phyloP scores from a whole-genome alignment of 2,329 filamentous ascomycete genomes.

The Xenoacremonium recifei region DNA sequence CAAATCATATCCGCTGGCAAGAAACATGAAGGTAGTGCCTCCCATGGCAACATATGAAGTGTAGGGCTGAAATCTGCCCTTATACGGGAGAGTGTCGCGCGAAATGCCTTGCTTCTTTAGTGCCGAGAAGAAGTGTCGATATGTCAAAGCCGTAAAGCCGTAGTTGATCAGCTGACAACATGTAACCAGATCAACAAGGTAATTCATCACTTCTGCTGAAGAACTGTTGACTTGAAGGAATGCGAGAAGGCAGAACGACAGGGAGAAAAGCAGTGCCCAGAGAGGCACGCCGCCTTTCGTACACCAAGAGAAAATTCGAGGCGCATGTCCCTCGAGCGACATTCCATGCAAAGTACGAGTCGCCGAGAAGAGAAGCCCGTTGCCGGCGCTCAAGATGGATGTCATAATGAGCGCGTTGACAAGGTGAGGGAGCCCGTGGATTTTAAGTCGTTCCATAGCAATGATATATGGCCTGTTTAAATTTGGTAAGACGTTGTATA shows the following conservation, averaged over 20 bases:
- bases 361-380: conserved; percentile 50
- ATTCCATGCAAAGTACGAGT: conserved; percentile 8
- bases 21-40: conserved; percentile 11
- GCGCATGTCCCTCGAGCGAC: conserved; percentile 48
- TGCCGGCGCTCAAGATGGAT: conserved; percentile 52
- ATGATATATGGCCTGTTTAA: conserved; percentile 4
- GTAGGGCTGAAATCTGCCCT: conserved; percentile 12
- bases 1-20: conserved; percentile 10
- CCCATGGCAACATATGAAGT: conserved; percentile 13
- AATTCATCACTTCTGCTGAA: conserved; percentile 12
- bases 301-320: conserved; percentile 7
- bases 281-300: conserved; percentile 7
- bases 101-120: conserved; percentile 8
- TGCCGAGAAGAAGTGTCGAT: conserved; percentile 12
- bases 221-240: conserved; percentile 11
- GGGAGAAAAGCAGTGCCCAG: conserved; percentile 7
- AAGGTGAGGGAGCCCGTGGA: conserved; percentile 45
- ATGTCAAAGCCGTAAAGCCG: conserved; percentile 11
- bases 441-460: conserved; percentile 15
- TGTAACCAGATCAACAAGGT: conserved; percentile 11
- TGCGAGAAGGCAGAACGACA: conserved; percentile 12
- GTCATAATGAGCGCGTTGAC: conserved; percentile 46
- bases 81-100: conserved; percentile 10
- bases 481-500: background rate
- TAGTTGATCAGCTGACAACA: conserved; percentile 15